phyloP scores from a whole-genome alignment of 129 eudicot genomes.

The Glebionis coronaria region DNA sequence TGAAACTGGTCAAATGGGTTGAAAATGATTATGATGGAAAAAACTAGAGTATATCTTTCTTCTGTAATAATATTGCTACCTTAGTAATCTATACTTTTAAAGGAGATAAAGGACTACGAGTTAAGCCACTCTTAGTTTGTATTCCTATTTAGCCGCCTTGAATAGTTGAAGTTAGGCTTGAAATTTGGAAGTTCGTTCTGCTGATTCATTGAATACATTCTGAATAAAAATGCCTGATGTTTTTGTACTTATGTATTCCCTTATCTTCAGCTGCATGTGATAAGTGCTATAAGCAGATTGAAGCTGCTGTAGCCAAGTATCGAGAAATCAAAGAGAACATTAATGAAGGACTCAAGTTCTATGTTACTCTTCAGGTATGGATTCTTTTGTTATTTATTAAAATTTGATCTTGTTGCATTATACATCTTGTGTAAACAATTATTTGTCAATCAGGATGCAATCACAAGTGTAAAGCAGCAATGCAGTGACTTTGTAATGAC shows the following conservation, averaged over 20 bases:
- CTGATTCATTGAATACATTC: background rate
- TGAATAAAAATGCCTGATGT: background rate
- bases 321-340: constrained; percentile 90
- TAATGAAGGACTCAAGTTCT: constrained; percentile 93
- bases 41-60: too few species aligned
- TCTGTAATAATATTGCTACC: too few species aligned
- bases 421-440: background rate
- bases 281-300: constrained; percentile 80
- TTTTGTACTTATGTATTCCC: background rate
- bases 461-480: constrained; percentile 86
- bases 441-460: constrained; percentile 74
- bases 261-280: constrained; percentile 69
- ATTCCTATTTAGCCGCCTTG: too few species aligned
- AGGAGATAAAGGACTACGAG: too few species aligned
- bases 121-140: too few species aligned
- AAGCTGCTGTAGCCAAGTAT: constrained; percentile 89
- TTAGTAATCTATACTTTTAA: too few species aligned
- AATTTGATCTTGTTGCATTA: background rate
- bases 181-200: too few species aligned
- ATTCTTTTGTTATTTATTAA: background rate
- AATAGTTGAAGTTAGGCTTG: too few species aligned
- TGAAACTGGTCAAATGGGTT: too few species aligned
- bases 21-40: too few species aligned
- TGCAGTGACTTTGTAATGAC: constrained; percentile 98
- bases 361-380: constrained; percentile 95